Evolutionary conservation across 805 yeast species (phyloP).

Genomic region (Cyberlindnera maritima): DNA sequence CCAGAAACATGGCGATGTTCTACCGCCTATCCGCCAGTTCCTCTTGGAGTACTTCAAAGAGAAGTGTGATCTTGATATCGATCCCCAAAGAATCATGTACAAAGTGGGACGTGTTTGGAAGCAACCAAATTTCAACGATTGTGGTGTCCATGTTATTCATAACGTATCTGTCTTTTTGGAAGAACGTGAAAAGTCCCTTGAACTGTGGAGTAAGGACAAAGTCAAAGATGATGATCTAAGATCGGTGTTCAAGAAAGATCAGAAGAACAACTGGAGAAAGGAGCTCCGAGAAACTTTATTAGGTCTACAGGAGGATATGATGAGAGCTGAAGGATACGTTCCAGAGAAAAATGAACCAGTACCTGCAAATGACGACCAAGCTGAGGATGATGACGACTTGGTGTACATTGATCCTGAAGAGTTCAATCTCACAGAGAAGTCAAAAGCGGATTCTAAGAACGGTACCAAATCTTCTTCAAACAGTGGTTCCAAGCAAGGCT

Average conservation of each 20-base stretch:
- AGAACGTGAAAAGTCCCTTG: conserved; percentile 45
- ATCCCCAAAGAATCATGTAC: conserved; percentile 44
- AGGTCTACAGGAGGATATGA: conserved; percentile 18
- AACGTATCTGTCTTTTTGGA: conserved; percentile 60
- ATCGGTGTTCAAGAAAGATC: conserved; percentile 26
- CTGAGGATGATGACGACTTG: conserved; percentile 12
- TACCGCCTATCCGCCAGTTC: conserved; percentile 53
- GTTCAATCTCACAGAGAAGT: conserved; percentile 4
- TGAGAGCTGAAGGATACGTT: conserved; percentile 8
- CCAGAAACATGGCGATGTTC: conserved; percentile 51
- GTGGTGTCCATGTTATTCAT: conserved; percentile 89
- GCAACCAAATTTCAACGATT: conserved; percentile 88
- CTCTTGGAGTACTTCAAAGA: conserved; percentile 69
- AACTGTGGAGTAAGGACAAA: conserved; percentile 41
- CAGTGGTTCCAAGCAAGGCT: neutral
- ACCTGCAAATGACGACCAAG: conserved; percentile 3
- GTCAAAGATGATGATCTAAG: conserved; percentile 14
- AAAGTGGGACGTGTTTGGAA: conserved; percentile 63
- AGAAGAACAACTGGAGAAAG: conserved; percentile 20
- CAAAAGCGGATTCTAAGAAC: neutral
- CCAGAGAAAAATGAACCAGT: conserved; percentile 12
- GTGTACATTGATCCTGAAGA: conserved; percentile 13
- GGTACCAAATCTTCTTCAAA: neutral
- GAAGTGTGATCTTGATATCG: conserved; percentile 47
- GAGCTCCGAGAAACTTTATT: neutral